These are phyloP conservation scores for Tulasnella sp. DNA, from an alignment of 768 basidiomycete species.

Conservation along the genomic window DNA sequence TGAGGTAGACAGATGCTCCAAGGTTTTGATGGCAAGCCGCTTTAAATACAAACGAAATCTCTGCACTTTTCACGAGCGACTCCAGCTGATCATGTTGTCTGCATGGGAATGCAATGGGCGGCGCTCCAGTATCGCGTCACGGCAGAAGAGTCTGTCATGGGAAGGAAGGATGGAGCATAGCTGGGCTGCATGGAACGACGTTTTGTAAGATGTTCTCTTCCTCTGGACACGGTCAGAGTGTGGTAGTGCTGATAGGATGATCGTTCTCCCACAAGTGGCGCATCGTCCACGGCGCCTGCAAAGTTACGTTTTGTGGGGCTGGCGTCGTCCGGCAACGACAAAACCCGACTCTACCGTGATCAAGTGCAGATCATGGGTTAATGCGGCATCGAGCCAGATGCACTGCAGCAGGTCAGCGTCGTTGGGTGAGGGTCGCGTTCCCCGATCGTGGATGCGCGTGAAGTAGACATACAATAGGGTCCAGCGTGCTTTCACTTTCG, in stretches of 20 bases:
- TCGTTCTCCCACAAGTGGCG: not conserved
- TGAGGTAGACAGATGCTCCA: not conserved
- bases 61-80: not conserved
- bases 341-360: not conserved
- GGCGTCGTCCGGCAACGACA: not conserved
- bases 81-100: not conserved
- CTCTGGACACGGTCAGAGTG: not conserved
- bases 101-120: not conserved
- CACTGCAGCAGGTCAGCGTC: too few species aligned
- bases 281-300: not conserved
- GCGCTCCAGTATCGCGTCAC: not conserved
- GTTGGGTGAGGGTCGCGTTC: too few species aligned
- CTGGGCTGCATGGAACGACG: not conserved
- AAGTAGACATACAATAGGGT: slow-evolving; percentile 1
- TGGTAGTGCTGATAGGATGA: not conserved
- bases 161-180: not conserved
- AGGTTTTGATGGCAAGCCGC: not conserved
- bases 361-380: not conserved
- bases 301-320: not conserved
- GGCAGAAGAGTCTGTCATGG: not conserved
- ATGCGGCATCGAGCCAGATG: too few species aligned
- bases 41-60: not conserved
- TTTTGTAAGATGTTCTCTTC: not conserved
- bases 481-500: not conserved
- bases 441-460: too few species aligned